phyloP scores from a whole-genome alignment of 306 rosid genomes.

The Oxytropis ochrocephala region DNA sequence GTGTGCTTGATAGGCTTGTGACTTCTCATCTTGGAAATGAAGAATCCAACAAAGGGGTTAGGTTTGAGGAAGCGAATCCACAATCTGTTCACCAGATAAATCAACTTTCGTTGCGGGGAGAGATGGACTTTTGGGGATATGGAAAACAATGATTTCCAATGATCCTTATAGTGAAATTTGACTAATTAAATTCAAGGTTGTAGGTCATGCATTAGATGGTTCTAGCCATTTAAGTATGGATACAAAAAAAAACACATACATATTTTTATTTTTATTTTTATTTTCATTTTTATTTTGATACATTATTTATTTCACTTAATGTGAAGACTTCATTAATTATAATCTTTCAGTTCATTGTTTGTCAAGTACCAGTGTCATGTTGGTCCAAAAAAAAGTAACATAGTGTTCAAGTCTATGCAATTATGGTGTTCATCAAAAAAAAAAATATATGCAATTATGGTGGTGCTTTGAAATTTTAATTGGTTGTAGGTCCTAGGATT shows the following conservation, averaged over 20 bases:
- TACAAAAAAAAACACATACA: background rate
- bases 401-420: too few species aligned
- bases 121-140: slow-evolving; percentile 87
- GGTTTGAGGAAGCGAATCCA: slow-evolving; percentile 45
- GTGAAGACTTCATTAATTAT: background rate
- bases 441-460: too few species aligned
- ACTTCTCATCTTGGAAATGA: slow-evolving; percentile 56
- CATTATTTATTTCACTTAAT: background rate
- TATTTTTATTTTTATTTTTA: background rate
- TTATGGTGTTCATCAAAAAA: too few species aligned
- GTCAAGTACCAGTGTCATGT: background rate
- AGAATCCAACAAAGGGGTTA: slow-evolving; percentile 46
- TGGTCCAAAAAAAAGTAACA: too few species aligned
- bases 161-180: background rate
- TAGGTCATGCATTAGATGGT: slow-evolving; percentile 1
- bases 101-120: slow-evolving; percentile 68
- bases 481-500: too few species aligned
- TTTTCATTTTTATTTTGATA: slow-evolving; percentile 4
- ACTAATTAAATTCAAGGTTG: background rate
- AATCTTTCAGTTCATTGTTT: slow-evolving; percentile 14
- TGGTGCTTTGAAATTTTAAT: too few species aligned
- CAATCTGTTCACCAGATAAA: slow-evolving; percentile 44
- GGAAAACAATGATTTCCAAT: slow-evolving; percentile 35
- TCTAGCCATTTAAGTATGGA: slow-evolving; percentile 15
- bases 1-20: slow-evolving; percentile 69